Percentiles rank a stretch among this genome's conserved stretches.
phyloP scores from a whole-genome alignment of 441 rosid genomes.

The Kokia cookei region DNA sequence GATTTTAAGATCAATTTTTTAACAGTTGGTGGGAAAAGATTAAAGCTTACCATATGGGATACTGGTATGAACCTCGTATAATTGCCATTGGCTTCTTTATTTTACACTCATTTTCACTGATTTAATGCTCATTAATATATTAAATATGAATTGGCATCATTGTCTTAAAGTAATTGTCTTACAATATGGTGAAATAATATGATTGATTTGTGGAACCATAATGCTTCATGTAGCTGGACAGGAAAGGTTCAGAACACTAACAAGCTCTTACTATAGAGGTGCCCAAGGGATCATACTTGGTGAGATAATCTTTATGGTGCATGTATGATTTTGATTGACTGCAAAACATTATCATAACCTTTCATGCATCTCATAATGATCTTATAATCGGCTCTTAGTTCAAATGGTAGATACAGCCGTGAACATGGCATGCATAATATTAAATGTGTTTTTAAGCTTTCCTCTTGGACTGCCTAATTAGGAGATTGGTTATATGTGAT shows the following conservation, averaged over 20 bases:
- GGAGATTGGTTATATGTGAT: too few species aligned
- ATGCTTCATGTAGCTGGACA: conserved; percentile 75
- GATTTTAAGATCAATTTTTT: conserved; percentile 94
- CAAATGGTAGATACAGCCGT: conserved; percentile 1
- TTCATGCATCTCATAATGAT: background rate
- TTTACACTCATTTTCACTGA: background rate
- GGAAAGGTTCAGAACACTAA: conserved; percentile 85
- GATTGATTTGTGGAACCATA: conserved; percentile 11
- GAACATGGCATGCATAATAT: background rate
- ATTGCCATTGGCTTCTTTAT: background rate
- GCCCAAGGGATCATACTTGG: conserved; percentile 93
- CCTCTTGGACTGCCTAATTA: background rate
- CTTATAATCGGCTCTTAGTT: background rate
- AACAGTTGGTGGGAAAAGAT: conserved; percentile 66
- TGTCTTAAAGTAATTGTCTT: background rate
- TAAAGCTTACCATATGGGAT: conserved; percentile 97
- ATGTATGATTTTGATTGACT: background rate
- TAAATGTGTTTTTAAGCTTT: background rate
- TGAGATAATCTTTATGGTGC: conserved; percentile 24
- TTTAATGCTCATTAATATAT: background rate
- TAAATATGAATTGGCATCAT: background rate
- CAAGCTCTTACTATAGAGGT: conserved; percentile 93
- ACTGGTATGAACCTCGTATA: conserved; percentile 49
- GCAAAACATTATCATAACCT: background rate
- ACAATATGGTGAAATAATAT: background rate